phyloP scores from a whole-genome alignment of 805 yeast genomes.

The Ogataea allantospora region DNA sequence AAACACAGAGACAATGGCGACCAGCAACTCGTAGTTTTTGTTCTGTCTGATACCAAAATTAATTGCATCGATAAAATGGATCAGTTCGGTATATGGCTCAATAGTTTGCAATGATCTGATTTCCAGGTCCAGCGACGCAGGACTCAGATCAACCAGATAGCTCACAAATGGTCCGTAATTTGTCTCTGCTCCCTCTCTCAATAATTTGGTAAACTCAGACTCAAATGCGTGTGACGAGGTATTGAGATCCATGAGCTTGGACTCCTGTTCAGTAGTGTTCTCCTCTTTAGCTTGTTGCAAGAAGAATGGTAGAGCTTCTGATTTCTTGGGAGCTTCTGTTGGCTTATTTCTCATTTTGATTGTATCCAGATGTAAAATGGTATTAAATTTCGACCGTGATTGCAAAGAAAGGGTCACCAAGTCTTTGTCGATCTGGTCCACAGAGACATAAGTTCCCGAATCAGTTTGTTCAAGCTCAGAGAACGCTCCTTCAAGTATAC shows the following conservation, averaged over 20 bases:
- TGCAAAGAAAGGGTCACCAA: conserved; percentile 73
- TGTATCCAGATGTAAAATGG: conserved; percentile 75
- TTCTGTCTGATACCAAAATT: conserved; percentile 55
- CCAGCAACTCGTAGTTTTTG: conserved; percentile 69
- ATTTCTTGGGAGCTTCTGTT: conserved; percentile 79
- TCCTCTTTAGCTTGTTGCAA: conserved; percentile 58
- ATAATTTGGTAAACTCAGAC: conserved; percentile 64
- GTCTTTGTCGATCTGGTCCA: conserved; percentile 59
- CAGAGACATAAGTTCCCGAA: conserved; percentile 44
- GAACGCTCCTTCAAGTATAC: conserved; percentile 77
- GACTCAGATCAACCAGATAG: conserved; percentile 60
- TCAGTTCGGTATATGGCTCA: conserved; percentile 67
- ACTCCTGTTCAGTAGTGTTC: conserved; percentile 48
- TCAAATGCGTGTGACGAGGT: conserved; percentile 51
- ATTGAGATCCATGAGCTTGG: conserved; percentile 36
- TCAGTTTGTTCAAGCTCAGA: conserved; percentile 33
- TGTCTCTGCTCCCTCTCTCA: conserved; percentile 50
- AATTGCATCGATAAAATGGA: conserved; percentile 65
- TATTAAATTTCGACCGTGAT: conserved; percentile 75
- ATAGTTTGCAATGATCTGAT: conserved; percentile 70
- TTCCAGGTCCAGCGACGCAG: conserved; percentile 81
- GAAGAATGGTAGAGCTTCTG: conserved; percentile 80
- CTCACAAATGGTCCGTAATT: conserved; percentile 53
- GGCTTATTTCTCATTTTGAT: conserved; percentile 89
- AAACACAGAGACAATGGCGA: conserved; percentile 76